Evolutionary conservation across 805 yeast genomes (phyloP).

Genomic region (Starmera dryadoides): DNA sequence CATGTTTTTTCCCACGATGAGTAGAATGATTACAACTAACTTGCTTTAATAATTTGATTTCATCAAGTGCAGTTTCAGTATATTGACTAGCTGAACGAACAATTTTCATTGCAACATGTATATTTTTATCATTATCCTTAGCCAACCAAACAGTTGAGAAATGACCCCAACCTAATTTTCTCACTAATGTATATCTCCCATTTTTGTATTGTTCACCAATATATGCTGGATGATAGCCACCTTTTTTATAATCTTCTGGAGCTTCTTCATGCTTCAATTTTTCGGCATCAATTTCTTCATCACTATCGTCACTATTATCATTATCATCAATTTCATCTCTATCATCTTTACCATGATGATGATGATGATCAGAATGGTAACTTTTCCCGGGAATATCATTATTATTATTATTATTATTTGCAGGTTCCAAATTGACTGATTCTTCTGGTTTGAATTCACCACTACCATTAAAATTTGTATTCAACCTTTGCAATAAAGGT

Average conservation of each 20-base stretch:
- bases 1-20: slow-evolving; percentile 78
- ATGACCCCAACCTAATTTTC: slow-evolving; percentile 99
- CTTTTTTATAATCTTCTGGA: slow-evolving; percentile 74
- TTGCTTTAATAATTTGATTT: slow-evolving; percentile 69
- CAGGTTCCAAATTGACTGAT: not conserved
- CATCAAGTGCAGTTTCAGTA: slow-evolving; percentile 92
- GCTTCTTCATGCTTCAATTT: slow-evolving; percentile 72
- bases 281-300: slow-evolving; percentile 25
- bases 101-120: slow-evolving; percentile 90
- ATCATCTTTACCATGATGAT: not conserved
- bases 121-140: slow-evolving; percentile 42
- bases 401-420: not conserved
- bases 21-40: slow-evolving; percentile 53
- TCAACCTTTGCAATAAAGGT: not conserved
- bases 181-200: slow-evolving; percentile 67
- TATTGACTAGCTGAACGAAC: slow-evolving; percentile 88
- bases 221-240: slow-evolving; percentile 93
- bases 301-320: slow-evolving; percentile 10
- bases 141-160: slow-evolving; percentile 96
- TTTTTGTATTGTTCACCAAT: slow-evolving; percentile 82
- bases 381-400: not conserved
- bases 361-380: not conserved
- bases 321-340: slow-evolving; percentile 1
- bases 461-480: not conserved
- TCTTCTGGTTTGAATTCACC: not conserved